Conservation (phyloP, 2,329 filamentous ascomycete genomes). For the Penicillium aurantiogriseum region DNA sequence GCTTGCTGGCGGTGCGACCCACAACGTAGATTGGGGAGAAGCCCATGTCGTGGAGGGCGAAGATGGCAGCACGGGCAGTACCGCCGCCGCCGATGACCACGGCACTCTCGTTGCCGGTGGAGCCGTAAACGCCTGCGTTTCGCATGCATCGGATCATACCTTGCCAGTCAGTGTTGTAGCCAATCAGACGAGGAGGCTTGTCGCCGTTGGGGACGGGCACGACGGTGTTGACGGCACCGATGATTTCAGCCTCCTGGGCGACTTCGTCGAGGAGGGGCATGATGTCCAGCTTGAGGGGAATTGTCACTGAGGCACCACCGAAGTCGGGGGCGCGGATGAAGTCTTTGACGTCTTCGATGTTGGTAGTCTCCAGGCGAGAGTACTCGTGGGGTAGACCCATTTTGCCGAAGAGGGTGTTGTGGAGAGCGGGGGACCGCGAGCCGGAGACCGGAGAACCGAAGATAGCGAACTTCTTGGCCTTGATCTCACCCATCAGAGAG, state of each 20-base stretch:
- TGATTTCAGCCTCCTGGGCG: constrained; percentile 72
- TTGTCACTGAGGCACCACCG: constrained; percentile 92
- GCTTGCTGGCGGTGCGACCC: constrained; percentile 70
- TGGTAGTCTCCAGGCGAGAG: constrained; percentile 69
- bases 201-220: constrained; percentile 57
- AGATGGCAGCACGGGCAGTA: constrained; percentile 87
- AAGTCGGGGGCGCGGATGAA: constrained; percentile 72
- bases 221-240: constrained; percentile 94
- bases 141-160: constrained; percentile 82
- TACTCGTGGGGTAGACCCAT: constrained; percentile 86
- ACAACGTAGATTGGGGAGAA: constrained; percentile 85
- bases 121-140: constrained; percentile 60
- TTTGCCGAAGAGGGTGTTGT: constrained; percentile 77
- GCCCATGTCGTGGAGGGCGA: constrained; percentile 77
- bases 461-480: constrained; percentile 74
- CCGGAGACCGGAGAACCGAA: constrained; percentile 82
- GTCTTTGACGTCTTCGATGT: constrained; percentile 58
- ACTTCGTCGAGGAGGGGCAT: constrained; percentile 78
- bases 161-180: constrained; percentile 94
- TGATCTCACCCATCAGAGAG: constrained; percentile 74
- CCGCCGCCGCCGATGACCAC: constrained; percentile 90
- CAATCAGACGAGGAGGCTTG: constrained; percentile 58
- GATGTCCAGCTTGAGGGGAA: constrained; percentile 88
- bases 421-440: constrained; percentile 82
- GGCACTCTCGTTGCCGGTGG: constrained; percentile 51